Evolutionary conservation across 2,329 filamentous ascomycete species (phyloP), one percentile per base, ranked within the genome.

Genomic region (Penicillium vulpinum): DNA sequence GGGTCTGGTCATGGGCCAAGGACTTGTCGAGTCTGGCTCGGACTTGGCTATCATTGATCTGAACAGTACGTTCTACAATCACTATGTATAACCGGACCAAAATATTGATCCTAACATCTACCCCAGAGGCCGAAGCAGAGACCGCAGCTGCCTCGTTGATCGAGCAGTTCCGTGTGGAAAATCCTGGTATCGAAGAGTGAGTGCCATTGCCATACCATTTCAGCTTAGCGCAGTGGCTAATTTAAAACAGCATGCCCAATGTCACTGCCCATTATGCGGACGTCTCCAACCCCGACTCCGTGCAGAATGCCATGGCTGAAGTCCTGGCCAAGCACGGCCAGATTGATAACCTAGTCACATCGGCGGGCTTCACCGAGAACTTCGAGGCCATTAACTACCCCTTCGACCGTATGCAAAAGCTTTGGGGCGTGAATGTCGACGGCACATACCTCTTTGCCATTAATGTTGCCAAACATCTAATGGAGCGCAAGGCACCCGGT

Each of bases 331-430:
- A 83, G 57, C 92, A 96, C 73, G 88, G 88, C 75, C 88, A 89
- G 75, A 91, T 97, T 66, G 92, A 96, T 77, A 88, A 91, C 76
- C 84, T 97, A 26, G 92, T 97, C 67, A 97, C 93, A 26, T 95
- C 91, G n/a, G 93, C 93, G 48, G 93, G 93, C 44, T 96, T 97
- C 79, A 94, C 91, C 15, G 93, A 97, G 80, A 97, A 97, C 80
- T 95, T 92, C 70, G 89, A 95, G 68, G 93, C 93, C 45, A 89
- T 92, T 68, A 87, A 88, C 65, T 97, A 97, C 78, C 92, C 92
- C 0, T 86, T 92, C 65, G 91, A 96, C 66, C 89, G 92, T 63
- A 88, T 97, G 76, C 87, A 92, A 76, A 95, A 96, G 81, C 86
- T 97, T 16, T 97, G 91, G 91, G 87, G 86, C 48, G 93, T 97